Conservation (phyloP, 2,329 filamentous ascomycete genomes). For the Pseudocercospora cruenta region DNA sequence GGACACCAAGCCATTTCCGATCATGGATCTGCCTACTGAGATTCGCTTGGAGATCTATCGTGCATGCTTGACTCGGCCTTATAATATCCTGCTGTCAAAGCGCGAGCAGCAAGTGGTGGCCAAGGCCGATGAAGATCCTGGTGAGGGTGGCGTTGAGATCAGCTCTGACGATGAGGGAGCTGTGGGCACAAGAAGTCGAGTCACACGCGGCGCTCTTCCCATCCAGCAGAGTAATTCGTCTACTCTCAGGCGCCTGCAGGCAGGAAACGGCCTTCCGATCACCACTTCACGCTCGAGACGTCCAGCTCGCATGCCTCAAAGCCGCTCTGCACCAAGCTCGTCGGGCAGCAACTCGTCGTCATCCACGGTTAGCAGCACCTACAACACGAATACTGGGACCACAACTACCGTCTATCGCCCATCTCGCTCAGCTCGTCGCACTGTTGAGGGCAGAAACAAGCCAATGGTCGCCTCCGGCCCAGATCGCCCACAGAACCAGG, state of each 20-base stretch:
- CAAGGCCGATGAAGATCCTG: slow-evolving; percentile 11
- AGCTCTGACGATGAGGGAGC: slow-evolving; percentile 14
- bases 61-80: slow-evolving; percentile 39
- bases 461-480: not conserved
- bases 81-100: slow-evolving; percentile 38
- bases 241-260: not conserved
- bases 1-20: slow-evolving; percentile 37
- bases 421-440: not conserved
- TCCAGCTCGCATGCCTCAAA: slow-evolving; percentile 3
- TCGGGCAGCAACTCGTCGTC: slow-evolving; percentile 11
- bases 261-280: not conserved
- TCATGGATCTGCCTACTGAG: slow-evolving; percentile 52
- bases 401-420: not conserved
- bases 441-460: not conserved
- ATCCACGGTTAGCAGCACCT: not conserved
- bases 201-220: not conserved
- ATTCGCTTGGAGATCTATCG: slow-evolving; percentile 52
- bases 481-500: slow-evolving; percentile 33
- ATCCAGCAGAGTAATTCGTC: not conserved
- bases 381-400: not conserved
- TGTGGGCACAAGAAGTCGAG: not conserved
- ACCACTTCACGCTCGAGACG: not conserved
- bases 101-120: slow-evolving; percentile 20
- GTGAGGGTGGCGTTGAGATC: not conserved
- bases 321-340: slow-evolving; percentile 5